phyloP scores from a whole-genome alignment of 306 rosid genomes.

The Acacia acuminata region DNA sequence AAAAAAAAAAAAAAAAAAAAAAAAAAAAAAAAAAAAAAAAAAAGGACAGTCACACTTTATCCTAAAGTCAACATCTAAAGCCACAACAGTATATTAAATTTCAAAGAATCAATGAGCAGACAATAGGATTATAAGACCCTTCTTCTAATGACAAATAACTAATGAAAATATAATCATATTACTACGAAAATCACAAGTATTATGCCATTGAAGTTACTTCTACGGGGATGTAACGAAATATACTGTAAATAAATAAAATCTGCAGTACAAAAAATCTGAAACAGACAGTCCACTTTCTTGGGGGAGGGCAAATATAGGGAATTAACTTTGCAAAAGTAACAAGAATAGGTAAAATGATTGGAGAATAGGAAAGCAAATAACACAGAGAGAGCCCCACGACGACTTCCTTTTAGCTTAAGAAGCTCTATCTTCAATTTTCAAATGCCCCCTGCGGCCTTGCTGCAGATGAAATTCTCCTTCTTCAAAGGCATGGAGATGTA shows the following conservation, averaged over 20 bases:
- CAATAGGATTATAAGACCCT: background rate
- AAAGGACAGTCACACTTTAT: background rate
- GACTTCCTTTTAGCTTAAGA: background rate
- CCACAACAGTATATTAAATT: background rate
- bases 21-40: too few relatives aligned
- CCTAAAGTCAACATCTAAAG: slow-evolving; percentile 13
- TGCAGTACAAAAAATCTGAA: background rate
- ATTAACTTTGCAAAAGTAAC: background rate
- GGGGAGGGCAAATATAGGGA: background rate
- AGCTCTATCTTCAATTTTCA: background rate
- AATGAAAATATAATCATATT: background rate
- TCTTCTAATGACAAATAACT: background rate
- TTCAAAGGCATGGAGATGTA: background rate
- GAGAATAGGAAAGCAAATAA: background rate
- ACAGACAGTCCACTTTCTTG: background rate
- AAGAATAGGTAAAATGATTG: background rate
- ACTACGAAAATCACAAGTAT: background rate
- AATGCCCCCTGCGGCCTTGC: background rate
- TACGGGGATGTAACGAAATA: background rate
- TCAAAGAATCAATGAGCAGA: slow-evolving; percentile 1
- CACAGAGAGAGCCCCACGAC: background rate
- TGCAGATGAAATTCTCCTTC: background rate
- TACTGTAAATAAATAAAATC: background rate
- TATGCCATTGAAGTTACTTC: background rate
- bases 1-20: too few relatives aligned